Conservation (phyloP, 345 rosid genomes). For the Corymbia maculata region DNA sequence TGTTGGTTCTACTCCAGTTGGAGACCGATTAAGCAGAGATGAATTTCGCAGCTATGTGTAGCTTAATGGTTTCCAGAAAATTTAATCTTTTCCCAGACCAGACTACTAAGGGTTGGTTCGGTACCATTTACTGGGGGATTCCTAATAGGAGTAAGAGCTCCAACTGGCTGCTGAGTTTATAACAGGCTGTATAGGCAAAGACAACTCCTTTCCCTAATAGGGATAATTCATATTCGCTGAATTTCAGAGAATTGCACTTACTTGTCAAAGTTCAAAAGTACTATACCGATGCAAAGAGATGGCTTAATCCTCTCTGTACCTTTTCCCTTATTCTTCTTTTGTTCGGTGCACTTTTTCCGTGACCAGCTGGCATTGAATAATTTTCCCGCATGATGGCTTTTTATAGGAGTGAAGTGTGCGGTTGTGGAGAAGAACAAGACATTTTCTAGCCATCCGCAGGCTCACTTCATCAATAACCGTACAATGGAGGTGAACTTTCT, state of each 20-base stretch:
- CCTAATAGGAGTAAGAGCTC: neutral
- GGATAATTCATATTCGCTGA: neutral
- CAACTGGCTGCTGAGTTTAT: neutral
- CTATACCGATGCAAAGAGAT: neutral
- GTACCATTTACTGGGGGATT: neutral
- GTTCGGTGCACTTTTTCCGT: neutral
- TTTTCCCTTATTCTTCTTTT: neutral
- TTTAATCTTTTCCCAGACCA: neutral
- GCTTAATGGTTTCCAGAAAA: neutral
- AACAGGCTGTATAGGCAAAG: neutral
- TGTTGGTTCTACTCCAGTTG: neutral
- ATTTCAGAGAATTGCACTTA: neutral
- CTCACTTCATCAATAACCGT: conserved; percentile 93
- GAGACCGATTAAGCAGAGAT: neutral
- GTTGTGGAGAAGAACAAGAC: conserved; percentile 64
- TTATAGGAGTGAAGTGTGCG: conserved; percentile 62
- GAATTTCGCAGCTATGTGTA: neutral
- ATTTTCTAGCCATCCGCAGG: conserved; percentile 81
- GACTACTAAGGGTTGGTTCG: neutral
- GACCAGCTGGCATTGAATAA: neutral
- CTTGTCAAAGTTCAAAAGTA: neutral
- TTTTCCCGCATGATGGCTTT: neutral
- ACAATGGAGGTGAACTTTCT: conserved; percentile 76
- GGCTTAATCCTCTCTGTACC: neutral
- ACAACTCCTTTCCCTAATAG: neutral